These are phyloP conservation scores for Centaurea solstitialis DNA, from an alignment of 129 eudicot species.

Conservation along the genomic window DNA sequence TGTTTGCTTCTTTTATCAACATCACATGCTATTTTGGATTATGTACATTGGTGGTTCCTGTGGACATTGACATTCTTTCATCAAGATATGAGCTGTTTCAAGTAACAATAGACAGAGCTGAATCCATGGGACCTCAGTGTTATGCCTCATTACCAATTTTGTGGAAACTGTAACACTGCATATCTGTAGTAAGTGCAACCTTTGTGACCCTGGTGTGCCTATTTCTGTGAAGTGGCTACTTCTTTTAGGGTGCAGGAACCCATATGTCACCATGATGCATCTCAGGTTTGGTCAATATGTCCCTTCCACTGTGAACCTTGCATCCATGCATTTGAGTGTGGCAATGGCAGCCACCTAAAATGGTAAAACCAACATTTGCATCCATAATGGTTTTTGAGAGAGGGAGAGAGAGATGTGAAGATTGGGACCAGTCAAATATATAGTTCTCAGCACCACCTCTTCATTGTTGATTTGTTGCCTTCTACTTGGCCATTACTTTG, in stretches of 20 bases:
- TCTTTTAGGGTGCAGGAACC: not conserved
- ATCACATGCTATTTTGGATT: not conserved
- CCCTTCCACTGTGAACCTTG: not conserved
- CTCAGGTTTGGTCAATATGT: not conserved
- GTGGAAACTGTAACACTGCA: not conserved
- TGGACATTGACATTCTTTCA: not conserved
- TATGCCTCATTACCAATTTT: not conserved
- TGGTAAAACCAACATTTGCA: not conserved
- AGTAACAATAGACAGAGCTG: not conserved
- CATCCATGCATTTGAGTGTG: not conserved
- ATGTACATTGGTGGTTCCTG: not conserved
- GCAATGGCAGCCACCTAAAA: not conserved
- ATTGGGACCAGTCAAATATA: not conserved
- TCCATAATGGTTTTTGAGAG: not conserved
- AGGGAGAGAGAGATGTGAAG: not conserved
- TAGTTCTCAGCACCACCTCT: not conserved
- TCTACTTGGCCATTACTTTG: not conserved
- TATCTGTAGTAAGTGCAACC: not conserved
- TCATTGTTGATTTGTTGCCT: not conserved
- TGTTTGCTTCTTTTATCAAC: not conserved
- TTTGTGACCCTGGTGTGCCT: not conserved
- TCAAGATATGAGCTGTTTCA: conserved; percentile 4
- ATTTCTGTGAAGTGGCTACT: not conserved
- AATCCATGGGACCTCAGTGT: not conserved
- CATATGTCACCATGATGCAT: not conserved